Evolutionary conservation across 495 filamentous ascomycete genomes (phyloP), one percentile per base, ranked within the genome.

Genomic region (Neurospora tetrasperma): DNA sequence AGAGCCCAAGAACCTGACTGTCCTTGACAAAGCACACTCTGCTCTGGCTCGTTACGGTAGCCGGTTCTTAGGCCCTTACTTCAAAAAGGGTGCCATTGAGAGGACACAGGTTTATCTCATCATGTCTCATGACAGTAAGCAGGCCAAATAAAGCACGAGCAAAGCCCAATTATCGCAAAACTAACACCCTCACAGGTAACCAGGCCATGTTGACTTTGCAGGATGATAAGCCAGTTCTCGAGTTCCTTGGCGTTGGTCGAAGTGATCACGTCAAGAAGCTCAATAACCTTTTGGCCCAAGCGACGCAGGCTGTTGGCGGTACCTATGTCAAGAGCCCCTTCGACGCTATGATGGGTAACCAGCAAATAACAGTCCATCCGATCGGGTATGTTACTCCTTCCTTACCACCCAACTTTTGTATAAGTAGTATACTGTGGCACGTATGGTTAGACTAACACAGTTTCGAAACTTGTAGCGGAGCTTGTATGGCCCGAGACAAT

Each of bases 41-140:
- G 80, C 83, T 8, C 75, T 89, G 20, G 82, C 86, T 18, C 82
- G 84, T 9, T 78, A 84, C 5, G 86, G 85, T 46, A 88, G 85
- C 74, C 72, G 83, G 11, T 79, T 91, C 41, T 73, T 89, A 2
- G 89, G 89, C 0, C 86, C 89, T 0, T 91, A 89, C 73, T 85
- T 80, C 71, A 77, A 78, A 23, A 83, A 84, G 42, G 87, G 89
- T 16, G 85, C 86, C 38, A 76, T 89, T 2, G 86, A 87, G 74
- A 86, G 80, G 71, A 93, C 89, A 0, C 87, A 90, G 75, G 83
- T 88, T 8, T 92, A 91, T 79, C 81, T 92, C n/a, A 85, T 91
- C 72, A 92, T 93, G 90, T 89, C 86, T 8, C 90, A 92, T 74
- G 90, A 91, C 74, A 88, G 85, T 82, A 77, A 77, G 80, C 78